Conservation (phyloP, 257 asterid species). For the Leptodermis oblonga region DNA sequence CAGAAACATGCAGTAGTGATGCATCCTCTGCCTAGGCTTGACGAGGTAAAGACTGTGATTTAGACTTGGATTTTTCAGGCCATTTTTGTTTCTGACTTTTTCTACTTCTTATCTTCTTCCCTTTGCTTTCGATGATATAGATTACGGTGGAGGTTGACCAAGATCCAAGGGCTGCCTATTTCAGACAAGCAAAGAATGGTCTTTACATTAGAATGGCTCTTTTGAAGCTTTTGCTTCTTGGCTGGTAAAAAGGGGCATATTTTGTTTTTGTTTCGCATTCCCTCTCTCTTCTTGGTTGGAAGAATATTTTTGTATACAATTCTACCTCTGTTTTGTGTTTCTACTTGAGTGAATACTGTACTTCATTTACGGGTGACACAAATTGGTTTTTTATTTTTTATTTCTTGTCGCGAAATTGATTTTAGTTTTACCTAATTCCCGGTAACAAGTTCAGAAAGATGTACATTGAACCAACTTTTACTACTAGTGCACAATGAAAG, state of each 20-base stretch:
- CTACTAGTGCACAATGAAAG: not conserved
- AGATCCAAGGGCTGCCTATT: slow-evolving; percentile 82
- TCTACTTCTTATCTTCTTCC: not conserved
- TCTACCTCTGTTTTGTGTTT: not conserved
- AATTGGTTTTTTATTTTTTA: too few species aligned
- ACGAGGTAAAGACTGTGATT: slow-evolving; percentile 50
- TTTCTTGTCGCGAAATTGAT: not conserved
- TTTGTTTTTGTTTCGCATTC: not conserved
- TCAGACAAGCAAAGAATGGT: slow-evolving; percentile 84
- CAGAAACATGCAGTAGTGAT: slow-evolving; percentile 87
- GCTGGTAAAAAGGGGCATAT: slow-evolving; percentile 78
- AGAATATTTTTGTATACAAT: too few species aligned
- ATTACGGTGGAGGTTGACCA: slow-evolving; percentile 73
- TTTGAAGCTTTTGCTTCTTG: slow-evolving; percentile 78
- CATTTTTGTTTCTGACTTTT: not conserved
- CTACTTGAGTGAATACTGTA: not conserved
- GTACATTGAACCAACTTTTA: not conserved
- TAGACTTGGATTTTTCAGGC: not conserved
- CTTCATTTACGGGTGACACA: not conserved
- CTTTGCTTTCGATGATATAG: slow-evolving; percentile 26
- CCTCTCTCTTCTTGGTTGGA: too few species aligned
- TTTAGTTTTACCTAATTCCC: not conserved
- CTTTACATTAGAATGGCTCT: slow-evolving; percentile 84
- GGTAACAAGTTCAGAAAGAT: not conserved
- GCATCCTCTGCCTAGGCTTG: slow-evolving; percentile 97